phyloP scores from a whole-genome alignment of 257 asterid genomes.

The Thymus mandschuricus region DNA sequence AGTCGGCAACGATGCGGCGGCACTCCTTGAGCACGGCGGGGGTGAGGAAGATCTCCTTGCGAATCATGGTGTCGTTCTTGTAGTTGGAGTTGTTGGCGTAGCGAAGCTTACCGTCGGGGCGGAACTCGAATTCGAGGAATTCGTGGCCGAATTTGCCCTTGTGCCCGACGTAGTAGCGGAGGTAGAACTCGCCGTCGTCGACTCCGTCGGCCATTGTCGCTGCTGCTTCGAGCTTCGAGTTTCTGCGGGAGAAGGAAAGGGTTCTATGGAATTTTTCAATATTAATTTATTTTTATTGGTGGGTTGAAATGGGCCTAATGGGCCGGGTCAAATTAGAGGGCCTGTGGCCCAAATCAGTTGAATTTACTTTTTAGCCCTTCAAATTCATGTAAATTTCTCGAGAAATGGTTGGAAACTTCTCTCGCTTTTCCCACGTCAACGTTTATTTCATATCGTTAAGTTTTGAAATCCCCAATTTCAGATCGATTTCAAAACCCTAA shows the following conservation, averaged over 20 bases:
- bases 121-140: constrained; percentile 86
- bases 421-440: not conserved
- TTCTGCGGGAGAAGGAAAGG: constrained; percentile 12
- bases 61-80: constrained; percentile 98
- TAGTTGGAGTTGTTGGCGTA: constrained; percentile 96
- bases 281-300: no score
- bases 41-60: constrained; percentile 88
- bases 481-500: constrained; percentile 33
- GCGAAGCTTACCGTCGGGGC: constrained; percentile 96
- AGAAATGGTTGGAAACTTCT: no score
- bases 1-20: constrained; percentile 87
- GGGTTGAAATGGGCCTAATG: no score
- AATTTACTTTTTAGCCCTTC: no score
- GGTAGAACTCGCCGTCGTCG: constrained; percentile 73
- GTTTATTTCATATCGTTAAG: not conserved
- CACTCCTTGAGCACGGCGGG: constrained; percentile 93
- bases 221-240: constrained; percentile 2
- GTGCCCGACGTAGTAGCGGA: constrained; percentile 94
- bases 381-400: no score
- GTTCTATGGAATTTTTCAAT: constrained; percentile 5
- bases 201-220: constrained; percentile 58
- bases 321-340: no score
- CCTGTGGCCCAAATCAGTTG: no score
- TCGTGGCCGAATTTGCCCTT: constrained; percentile 98
- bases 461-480: not conserved